Base-by-base conservation (phyloP, 106 monocot species). In the Dioscorea alata region DNA sequence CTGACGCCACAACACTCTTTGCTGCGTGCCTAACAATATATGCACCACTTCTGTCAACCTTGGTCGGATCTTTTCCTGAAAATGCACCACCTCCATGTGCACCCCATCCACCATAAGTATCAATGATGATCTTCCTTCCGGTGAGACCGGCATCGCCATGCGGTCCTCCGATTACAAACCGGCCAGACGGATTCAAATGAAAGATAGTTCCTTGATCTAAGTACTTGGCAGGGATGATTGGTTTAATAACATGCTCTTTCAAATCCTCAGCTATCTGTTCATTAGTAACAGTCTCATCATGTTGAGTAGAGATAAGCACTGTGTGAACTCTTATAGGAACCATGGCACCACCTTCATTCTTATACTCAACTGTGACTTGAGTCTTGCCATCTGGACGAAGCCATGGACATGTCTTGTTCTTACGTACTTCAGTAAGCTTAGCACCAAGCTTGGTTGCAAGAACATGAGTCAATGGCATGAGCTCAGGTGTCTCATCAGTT, bases 61-160 rank as follows among this genome's bases (percentile, higher is more conserved):
- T 75, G 50, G 75, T 75, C 22, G 75, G 74, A 65, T 74, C 74
- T 59, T 74, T 74, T 6, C 74, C 74, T 4, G 74, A 74, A 66
- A 74, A 74, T 18, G 74, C 74, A 23, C 74, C 74, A 4, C 74
- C 74, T 3, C 74, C 74, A 50, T 75, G 75, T 12, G 75, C 75
- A 0, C 75, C 75, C 75, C 75, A 75, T 8, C 75, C 67, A 4
- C 75, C 75, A 31, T 75, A 75, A 48, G 68, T 75, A 68, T 75
- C 75, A 49, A 75, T 75, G 75, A 75, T 75, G 67, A 75, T 75
- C 68, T 75, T 75, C 23, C 75, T 48, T n/a, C 75, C 75, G 12
- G 75, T 74, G 49, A 74, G 74, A 23, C 74, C 74, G 0, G 74
- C 74, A 19, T 74, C 74, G 4, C 74, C 74, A 9, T 75, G 75